Evolutionary conservation across 176 grass and related monocot species (phyloP).

Genomic region (Raddia guianensis): DNA sequence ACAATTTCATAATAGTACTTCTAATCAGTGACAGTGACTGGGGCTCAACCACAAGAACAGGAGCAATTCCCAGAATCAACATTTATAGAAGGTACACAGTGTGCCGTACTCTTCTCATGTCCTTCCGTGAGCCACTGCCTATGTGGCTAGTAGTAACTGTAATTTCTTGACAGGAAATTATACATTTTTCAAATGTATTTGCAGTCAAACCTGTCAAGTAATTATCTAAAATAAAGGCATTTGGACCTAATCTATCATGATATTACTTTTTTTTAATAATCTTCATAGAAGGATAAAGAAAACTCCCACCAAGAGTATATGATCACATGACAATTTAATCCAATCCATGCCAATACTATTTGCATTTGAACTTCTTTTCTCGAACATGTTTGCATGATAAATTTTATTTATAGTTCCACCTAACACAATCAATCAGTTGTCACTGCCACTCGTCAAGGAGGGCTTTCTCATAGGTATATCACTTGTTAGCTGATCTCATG

Average conservation of each 20-base stretch:
- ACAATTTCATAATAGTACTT: background rate
- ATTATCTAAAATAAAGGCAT: background rate
- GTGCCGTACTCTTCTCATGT: background rate
- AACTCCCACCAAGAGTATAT: background rate
- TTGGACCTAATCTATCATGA: background rate
- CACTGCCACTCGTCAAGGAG: background rate
- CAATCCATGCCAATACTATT: background rate
- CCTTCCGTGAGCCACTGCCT: background rate
- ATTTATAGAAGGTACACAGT: background rate
- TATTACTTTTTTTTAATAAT: background rate
- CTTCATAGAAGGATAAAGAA: background rate
- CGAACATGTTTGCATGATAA: background rate
- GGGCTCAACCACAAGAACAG: background rate
- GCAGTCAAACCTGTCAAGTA: background rate
- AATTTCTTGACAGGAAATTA: background rate
- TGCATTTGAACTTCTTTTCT: background rate
- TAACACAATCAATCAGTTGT: background rate
- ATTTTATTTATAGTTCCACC: background rate
- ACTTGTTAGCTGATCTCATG: background rate
- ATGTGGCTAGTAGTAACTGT: background rate
- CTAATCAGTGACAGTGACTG: constrained; percentile 6
- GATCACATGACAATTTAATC: background rate
- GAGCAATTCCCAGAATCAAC: background rate
- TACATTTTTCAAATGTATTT: background rate
- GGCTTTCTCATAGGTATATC: background rate